phyloP scores from a whole-genome alignment of 345 rosid genomes.

The Gossypium longicalyx region DNA sequence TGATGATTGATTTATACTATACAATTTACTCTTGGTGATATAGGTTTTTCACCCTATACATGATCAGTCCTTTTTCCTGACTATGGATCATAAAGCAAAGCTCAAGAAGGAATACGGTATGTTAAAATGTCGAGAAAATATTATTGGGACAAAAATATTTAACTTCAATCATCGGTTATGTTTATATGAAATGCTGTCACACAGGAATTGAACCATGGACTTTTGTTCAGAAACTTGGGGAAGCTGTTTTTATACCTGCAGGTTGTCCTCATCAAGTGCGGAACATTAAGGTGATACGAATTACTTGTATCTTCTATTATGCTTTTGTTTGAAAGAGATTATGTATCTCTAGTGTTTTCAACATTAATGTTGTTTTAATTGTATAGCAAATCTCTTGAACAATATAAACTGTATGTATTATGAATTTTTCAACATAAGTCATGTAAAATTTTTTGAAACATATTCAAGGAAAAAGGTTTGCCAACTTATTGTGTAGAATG shows the following conservation, averaged over 20 bases:
- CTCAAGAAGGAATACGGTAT: slow-evolving; percentile 78
- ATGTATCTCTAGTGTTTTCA: not conserved
- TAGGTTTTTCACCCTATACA: slow-evolving; percentile 73
- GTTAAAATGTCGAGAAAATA: not conserved
- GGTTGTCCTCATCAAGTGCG: slow-evolving; percentile 78
- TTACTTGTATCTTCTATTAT: not conserved
- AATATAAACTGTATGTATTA: not conserved
- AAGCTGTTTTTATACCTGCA: slow-evolving; percentile 68
- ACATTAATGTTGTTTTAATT: not conserved
- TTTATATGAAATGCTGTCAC: not conserved
- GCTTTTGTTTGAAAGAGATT: slow-evolving; percentile 1
- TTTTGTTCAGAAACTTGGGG: slow-evolving; percentile 59
- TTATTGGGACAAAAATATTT: not conserved
- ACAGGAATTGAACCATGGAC: slow-evolving; percentile 71
- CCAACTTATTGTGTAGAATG: not conserved
- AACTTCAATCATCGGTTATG: not conserved
- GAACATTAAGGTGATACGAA: slow-evolving; percentile 45
- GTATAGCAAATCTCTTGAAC: not conserved
- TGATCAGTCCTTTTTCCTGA: slow-evolving; percentile 65
- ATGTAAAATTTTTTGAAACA: not conserved
- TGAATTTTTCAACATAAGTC: not conserved
- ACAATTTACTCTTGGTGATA: not conserved
- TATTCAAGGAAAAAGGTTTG: not conserved
- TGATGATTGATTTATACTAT: not conserved
- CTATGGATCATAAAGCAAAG: slow-evolving; percentile 50